Percentiles rank a stretch among this genome's conserved stretches.
Conservation (phyloP, 1,284 basidiomycete genomes). For the Ustilago crameri region DNA sequence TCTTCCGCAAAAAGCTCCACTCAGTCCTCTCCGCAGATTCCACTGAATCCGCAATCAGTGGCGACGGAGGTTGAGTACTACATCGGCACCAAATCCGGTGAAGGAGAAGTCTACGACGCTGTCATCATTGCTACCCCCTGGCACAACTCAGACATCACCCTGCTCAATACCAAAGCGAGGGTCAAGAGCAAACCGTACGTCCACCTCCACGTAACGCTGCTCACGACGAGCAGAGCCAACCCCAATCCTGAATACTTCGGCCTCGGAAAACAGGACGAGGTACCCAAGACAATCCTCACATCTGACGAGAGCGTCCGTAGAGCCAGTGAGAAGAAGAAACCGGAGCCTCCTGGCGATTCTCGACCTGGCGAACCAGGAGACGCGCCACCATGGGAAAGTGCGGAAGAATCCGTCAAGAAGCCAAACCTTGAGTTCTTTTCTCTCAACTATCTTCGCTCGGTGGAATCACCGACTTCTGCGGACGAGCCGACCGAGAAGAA, state of each 20-base stretch:
- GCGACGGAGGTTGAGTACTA: constrained; percentile 49
- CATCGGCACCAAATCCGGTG: constrained; percentile 57
- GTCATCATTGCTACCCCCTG: constrained; percentile 65
- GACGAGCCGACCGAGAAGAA: constrained; percentile 4
- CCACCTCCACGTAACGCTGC: constrained; percentile 85
- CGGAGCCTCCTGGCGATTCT: not conserved
- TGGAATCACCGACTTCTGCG: constrained; percentile 66
- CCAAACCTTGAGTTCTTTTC: constrained; percentile 82
- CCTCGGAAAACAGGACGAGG: constrained; percentile 69
- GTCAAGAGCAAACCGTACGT: constrained; percentile 81
- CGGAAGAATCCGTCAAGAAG: constrained; percentile 45
- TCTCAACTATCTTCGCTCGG: constrained; percentile 81
- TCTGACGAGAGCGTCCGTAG: constrained; percentile 52
- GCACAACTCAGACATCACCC: constrained; percentile 60
- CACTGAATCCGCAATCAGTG: too few species aligned
- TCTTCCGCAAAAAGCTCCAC: not conserved
- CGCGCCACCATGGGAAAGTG: not conserved
- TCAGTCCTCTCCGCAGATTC: too few species aligned
- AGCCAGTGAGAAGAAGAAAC: constrained; percentile 23
- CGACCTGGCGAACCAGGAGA: not conserved
- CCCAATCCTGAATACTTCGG: constrained; percentile 81
- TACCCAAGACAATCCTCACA: constrained; percentile 80
- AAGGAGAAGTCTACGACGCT: constrained; percentile 59
- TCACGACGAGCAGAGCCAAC: constrained; percentile 78
- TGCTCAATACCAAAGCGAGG: constrained; percentile 67